Percentiles rank a stretch among this genome's conserved stretches.
phyloP scores from a whole-genome alignment of 192 early-diverging fungal species.

The Pilaira anomala region DNA sequence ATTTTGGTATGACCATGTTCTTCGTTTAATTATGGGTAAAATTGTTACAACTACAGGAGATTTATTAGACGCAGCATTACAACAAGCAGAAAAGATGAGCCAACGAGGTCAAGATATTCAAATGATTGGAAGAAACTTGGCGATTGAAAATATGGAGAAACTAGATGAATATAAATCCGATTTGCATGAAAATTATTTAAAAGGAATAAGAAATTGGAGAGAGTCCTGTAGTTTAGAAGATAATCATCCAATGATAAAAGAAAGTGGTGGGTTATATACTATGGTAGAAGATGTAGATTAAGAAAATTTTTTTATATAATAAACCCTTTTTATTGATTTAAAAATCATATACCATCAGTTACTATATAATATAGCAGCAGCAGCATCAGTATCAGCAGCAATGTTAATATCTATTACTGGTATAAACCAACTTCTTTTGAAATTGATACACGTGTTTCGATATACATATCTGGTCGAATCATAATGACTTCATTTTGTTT shows the following conservation, averaged over 20 bases:
- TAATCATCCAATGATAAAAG: not conserved
- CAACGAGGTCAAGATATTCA: conserved; percentile 35
- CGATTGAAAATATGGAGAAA: conserved; percentile 34
- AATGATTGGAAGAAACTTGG: conserved; percentile 29
- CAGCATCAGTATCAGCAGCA: conserved; percentile 21
- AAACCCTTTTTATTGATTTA: not conserved
- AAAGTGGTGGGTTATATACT: too few relatives aligned
- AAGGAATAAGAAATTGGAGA: conserved; percentile 25
- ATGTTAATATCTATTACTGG: conserved; percentile 20
- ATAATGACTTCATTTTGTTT: too few relatives aligned
- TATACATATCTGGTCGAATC: too few relatives aligned
- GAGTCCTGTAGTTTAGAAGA: conserved; percentile 20
- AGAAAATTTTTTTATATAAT: too few relatives aligned
- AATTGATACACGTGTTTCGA: too few relatives aligned
- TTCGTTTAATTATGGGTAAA: conserved; percentile 45
- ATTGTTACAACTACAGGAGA: conserved; percentile 48
- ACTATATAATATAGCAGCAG: too few relatives aligned
- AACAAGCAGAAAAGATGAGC: conserved; percentile 38
- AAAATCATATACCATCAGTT: too few relatives aligned
- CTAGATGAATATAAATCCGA: conserved; percentile 34
- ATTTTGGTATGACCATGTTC: conserved; percentile 59
- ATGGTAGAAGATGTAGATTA: too few relatives aligned
- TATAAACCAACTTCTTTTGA: too few relatives aligned
- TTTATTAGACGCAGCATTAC: conserved; percentile 46
- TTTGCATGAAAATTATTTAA: conserved; percentile 31